Evolutionary conservation across 2,329 filamentous ascomycete species (phyloP), one percentile per base, ranked within the genome.

Genomic region (Paecilomyces formosus): DNA sequence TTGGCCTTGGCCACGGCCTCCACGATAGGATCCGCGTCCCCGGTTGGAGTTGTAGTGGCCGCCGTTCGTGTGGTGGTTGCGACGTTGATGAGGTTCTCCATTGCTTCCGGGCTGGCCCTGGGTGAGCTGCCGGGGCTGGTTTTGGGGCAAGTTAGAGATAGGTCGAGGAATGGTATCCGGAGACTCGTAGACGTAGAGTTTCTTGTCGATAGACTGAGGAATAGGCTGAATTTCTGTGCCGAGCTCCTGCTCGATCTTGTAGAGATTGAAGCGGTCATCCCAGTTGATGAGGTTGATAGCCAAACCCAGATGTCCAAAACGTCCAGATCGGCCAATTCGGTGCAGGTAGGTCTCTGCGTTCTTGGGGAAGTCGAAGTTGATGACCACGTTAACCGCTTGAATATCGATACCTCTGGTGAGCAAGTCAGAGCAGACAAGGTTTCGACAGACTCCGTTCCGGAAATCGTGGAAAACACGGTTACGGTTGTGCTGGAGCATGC

Each of bases 381-480:
- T 99, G 72, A 99, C 94, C 57, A 99, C 94, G 68, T 99, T 99
- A 71, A 99, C 94, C 57, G 94, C 94, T 77, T 99, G 94, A 64
- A 99, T 99, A 78, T 99, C 94, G 70, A 99, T 99, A 86, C 94
- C 94, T 78, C 94, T 92, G 63, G 94, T 99, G 63, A 99, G 84
- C 45, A 99, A 82, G 78, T 99, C 94, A 2, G 95, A 99, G 78
- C 94, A 99, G 63, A 99, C 94, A 39, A 99, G 85, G 74, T 99
- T 99, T 69, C 94, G 91, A 81, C 93, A 97, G 56, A 96, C 92
- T 59, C 94, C 94, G 69, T 97, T 97, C 66, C 94, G 88, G 82
- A 99, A 99, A 74, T 99, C 95, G 78, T 99, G 94, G 81, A 99
- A 99, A 61, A 99, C 94, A 60, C 95, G 91, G 78, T 99, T 99